Base-by-base conservation (phyloP, 768 basidiomycete species). In the Russula earlei region DNA sequence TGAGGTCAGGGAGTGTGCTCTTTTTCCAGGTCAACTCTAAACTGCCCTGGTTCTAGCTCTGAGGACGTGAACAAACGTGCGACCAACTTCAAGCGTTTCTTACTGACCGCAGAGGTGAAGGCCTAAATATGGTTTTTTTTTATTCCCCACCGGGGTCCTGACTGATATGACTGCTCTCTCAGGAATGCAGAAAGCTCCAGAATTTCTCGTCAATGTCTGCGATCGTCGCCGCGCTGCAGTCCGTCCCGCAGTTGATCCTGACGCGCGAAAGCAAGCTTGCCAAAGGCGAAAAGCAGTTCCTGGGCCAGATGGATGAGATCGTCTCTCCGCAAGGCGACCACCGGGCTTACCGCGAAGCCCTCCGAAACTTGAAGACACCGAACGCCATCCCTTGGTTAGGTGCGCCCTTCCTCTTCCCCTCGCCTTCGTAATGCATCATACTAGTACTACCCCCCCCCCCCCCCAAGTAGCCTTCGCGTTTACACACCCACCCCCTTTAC, bases 171-270 rank as follows among this genome's bases (percentile, higher is more conserved):
- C 19, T 10, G 2, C 17, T n/a, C n/a, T 31, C 20, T 10, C 56
- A 77, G 74, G 76, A 76, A 65, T 79, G 76, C 57, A 67, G 69
- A 19, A 70, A 69, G 49, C 53, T 73, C 34, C 71, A 71, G 14
- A 78, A 79, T 55, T 78, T 73, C 59, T 68, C 71, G 10, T 76
- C 75, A 12, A 62, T 74, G 49, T 68, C 72, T 6, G 73, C 75
- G 4, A 75, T 79, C 34, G 67, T 71, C 5, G 69, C 66, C 11
- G 76, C 75, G 9, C 64, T 78, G 22, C 67, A 72, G 55, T 77
- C 76, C 43, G 74, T 75, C 11, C 67, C 65, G 42, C 64, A 65
- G 24, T 66, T 64, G 34, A 57, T 75, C 27, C 59, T 67, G 17
- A 59, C 63, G 20, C 64, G 66, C 24, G 58, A 47, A 19, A 57